A percentile compares a stretch with the other conserved stretches of the same genome.
These are phyloP conservation scores for Jackrogersella minutella DNA, from an alignment of 495 filamentous ascomycete genomes.

Conservation along the genomic window DNA sequence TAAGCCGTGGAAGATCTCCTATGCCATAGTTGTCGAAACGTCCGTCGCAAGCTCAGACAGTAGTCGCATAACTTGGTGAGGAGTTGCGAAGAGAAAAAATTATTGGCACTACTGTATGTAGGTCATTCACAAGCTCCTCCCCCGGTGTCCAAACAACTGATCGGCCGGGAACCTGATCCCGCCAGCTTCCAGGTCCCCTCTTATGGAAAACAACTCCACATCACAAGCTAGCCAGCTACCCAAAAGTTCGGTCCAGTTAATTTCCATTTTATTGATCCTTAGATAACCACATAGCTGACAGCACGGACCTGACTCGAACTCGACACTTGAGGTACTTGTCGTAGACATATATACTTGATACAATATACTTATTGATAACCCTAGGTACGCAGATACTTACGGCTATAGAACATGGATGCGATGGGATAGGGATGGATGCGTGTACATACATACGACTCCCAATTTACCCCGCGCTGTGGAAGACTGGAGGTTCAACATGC, in stretches of 20 bases:
- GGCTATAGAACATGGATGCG: no score
- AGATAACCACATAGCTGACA: conserved; percentile 5
- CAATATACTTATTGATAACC: no score
- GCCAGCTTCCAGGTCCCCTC: background rate
- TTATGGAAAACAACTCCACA: background rate
- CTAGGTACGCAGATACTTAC: no score
- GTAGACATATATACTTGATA: conserved; percentile 1
- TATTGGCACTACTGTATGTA: conserved; percentile 11
- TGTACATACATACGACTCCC: background rate
- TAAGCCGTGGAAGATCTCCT: background rate
- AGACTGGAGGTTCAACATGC: conserved; percentile 6
- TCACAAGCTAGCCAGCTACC: no score
- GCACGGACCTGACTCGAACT: conserved; percentile 36
- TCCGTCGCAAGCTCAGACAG: background rate
- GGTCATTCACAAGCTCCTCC: background rate
- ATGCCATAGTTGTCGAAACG: background rate
- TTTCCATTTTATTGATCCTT: background rate
- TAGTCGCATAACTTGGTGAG: no score
- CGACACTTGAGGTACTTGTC: conserved; percentile 5
- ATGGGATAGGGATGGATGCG: background rate
- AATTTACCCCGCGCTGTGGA: conserved; percentile 22
- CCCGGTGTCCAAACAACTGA: conserved; percentile 2
- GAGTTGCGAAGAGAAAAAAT: no score
- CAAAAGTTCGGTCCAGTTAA: no score
- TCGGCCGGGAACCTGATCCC: conserved; percentile 22